Percentiles rank a stretch among this genome's conserved stretches.
Conservation (phyloP, 1,139 yeast species). For the Protomyces gravidus region DNA sequence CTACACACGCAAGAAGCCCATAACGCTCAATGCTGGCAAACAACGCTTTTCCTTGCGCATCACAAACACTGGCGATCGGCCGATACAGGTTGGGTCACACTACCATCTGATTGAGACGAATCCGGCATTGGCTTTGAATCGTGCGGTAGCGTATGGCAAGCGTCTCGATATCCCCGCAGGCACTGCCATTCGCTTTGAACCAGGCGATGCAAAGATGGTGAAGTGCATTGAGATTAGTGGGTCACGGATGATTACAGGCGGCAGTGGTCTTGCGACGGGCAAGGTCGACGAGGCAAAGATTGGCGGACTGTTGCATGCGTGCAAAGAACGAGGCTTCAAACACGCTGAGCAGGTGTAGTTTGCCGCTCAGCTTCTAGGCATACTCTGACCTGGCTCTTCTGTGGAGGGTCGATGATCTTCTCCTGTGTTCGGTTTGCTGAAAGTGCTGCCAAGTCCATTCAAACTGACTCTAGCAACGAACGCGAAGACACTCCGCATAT, state of each 20-base stretch:
- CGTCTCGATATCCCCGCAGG: constrained; percentile 31
- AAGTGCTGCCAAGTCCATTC: no score
- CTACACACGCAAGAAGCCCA: constrained; percentile 11
- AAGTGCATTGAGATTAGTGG: constrained; percentile 28
- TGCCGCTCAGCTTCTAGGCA: no score
- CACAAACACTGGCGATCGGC: constrained; percentile 29
- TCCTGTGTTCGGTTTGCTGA: no score
- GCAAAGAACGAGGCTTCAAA: constrained; percentile 21
- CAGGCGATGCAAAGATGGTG: constrained; percentile 30
- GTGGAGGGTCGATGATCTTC: no score
- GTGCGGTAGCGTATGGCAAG: constrained; percentile 27
- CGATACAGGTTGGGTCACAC: constrained; percentile 32
- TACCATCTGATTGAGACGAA: constrained; percentile 31
- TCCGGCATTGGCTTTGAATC: constrained; percentile 26
- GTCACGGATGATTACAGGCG: constrained; percentile 25
- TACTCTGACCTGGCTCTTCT: no score
- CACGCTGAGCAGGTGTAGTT: constrained; percentile 7
- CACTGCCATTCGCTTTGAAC: constrained; percentile 31
- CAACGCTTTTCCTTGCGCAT: constrained; percentile 26
- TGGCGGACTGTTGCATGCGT: constrained; percentile 1
- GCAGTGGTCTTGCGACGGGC: constrained; percentile 29
- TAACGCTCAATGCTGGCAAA: constrained; percentile 21
- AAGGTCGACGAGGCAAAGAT: constrained; percentile 8
- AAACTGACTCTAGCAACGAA: no score
- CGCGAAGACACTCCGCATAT: no score